Conservation (phyloP, 2,329 filamentous ascomycete genomes). For the Alternaria arbusti region DNA sequence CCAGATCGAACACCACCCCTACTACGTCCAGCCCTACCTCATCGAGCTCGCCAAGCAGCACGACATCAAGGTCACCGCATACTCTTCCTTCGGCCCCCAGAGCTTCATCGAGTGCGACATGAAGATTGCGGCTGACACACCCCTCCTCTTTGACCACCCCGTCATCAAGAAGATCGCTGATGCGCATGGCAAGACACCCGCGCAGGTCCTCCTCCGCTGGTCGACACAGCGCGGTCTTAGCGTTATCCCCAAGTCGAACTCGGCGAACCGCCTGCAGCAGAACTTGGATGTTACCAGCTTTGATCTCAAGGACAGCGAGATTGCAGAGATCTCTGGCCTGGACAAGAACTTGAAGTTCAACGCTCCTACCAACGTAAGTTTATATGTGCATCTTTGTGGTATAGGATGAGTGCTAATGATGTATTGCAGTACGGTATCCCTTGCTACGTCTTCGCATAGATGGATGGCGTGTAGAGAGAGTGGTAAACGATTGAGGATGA, state of each 20-base stretch:
- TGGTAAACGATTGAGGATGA: neutral
- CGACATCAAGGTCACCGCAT: conserved; percentile 43
- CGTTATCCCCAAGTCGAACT: conserved; percentile 49
- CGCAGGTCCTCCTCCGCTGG: conserved; percentile 87
- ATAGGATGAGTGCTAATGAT: neutral
- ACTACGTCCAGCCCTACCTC: conserved; percentile 44
- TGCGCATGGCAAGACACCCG: conserved; percentile 69
- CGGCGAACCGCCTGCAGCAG: conserved; percentile 36
- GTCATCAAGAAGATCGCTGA: conserved; percentile 73
- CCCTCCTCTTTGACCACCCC: conserved; percentile 47
- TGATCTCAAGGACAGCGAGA: conserved; percentile 37
- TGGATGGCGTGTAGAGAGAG: conserved; percentile 14
- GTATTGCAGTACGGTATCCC: conserved; percentile 42
- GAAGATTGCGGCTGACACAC: conserved; percentile 40
- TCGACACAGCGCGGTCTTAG: conserved; percentile 70
- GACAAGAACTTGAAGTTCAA: conserved; percentile 45
- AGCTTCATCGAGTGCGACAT: conserved; percentile 47
- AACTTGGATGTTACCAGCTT: conserved; percentile 44
- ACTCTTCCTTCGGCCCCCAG: conserved; percentile 56
- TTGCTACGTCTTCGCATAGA: conserved; percentile 44
- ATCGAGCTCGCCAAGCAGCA: conserved; percentile 44
- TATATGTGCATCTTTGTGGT: neutral
- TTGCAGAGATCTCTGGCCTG: conserved; percentile 38
- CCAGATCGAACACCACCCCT: conserved; percentile 50
- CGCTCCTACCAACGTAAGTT: conserved; percentile 43